phyloP scores from a whole-genome alignment of 371 early-diverging fungal genomes.

The Mucor plumbeus region DNA sequence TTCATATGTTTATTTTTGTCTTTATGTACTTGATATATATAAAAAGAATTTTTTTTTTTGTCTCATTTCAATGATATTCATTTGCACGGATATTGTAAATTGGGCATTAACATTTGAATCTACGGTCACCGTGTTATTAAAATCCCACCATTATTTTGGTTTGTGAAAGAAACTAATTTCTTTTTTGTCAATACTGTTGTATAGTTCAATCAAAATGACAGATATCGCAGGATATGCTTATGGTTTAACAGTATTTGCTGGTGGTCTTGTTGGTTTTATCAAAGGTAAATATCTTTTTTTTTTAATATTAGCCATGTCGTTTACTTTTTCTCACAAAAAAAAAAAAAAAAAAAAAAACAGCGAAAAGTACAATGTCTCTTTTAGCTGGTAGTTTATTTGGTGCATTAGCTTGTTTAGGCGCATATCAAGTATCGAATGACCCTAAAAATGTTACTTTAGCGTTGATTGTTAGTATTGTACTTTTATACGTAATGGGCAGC shows the following conservation, averaged over 20 bases:
- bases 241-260: constrained; percentile 37
- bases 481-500: constrained; percentile 62
- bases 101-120: not conserved
- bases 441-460: constrained; percentile 51
- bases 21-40: not conserved
- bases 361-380: constrained; percentile 55
- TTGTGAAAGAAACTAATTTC: no score
- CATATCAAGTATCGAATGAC: constrained; percentile 48
- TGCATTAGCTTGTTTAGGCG: constrained; percentile 41
- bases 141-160: not conserved
- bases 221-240: constrained; percentile 52
- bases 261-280: constrained; percentile 52
- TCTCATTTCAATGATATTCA: constrained; percentile 5
- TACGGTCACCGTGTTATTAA: not conserved
- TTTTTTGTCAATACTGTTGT: not conserved
- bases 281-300: constrained; percentile 36
- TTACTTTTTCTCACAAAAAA: not conserved
- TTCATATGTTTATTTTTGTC: not conserved
- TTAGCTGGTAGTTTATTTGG: constrained; percentile 52
- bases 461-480: constrained; percentile 46
- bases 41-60: constrained; percentile 9
- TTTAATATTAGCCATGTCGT: no score
- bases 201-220: constrained; percentile 31
- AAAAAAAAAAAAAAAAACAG: constrained; percentile 14
- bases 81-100: constrained; percentile 13